These are phyloP conservation scores for Beauveria bassiana DNA, from an alignment of 2,329 filamentous ascomycete species.

Conservation along the genomic window DNA sequence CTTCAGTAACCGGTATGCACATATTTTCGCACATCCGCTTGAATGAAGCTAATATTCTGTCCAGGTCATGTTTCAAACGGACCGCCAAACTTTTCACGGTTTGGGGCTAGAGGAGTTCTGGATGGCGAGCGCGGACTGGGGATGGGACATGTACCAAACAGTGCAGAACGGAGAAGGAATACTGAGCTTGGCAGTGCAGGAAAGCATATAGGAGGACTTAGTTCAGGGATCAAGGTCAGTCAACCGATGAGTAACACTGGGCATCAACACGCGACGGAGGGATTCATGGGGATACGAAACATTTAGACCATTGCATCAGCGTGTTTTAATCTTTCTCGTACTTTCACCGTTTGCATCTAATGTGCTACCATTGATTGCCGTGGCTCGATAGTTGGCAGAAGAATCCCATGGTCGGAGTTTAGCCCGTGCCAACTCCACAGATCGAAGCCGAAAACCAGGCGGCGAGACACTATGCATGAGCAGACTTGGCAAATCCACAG, in stretches of 20 bases:
- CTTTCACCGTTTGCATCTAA: neutral
- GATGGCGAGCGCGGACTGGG: neutral
- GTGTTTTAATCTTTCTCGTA: neutral
- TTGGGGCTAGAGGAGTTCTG: neutral
- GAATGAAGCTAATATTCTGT: neutral
- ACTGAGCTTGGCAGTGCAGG: neutral
- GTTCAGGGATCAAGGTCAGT: constrained; percentile 14
- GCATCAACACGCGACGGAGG: constrained; percentile 1
- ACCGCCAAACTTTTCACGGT: neutral
- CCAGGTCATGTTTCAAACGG: neutral
- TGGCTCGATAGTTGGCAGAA: neutral
- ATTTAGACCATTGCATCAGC: neutral
- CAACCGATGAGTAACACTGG: constrained; percentile 17
- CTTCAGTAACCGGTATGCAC: neutral
- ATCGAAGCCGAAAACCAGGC: too few relatives aligned
- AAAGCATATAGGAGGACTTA: constrained; percentile 1
- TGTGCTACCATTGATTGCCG: neutral
- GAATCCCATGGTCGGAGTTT: too few relatives aligned
- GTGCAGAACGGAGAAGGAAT: neutral
- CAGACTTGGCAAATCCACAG: too few relatives aligned
- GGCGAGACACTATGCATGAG: too few relatives aligned
- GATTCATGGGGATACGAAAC: neutral
- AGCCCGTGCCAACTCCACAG: too few relatives aligned
- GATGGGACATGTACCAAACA: neutral
- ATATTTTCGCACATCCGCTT: too few relatives aligned